These are phyloP conservation scores for Cryomyces minteri DNA, from an alignment of 495 filamentous ascomycete genomes.

Conservation along the genomic window DNA sequence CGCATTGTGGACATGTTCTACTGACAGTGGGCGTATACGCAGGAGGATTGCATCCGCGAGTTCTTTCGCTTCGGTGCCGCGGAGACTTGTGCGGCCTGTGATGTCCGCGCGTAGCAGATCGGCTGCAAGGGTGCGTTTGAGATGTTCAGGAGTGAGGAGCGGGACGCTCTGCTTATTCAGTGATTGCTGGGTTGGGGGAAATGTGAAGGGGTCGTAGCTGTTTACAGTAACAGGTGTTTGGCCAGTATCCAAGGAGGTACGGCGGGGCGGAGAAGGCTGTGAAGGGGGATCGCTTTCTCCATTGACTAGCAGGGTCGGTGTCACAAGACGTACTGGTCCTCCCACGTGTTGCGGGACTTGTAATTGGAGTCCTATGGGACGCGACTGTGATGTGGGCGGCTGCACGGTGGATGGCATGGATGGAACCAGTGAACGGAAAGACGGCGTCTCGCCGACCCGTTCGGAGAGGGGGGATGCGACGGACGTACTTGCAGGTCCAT, in stretches of 20 bases:
- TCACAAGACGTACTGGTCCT: constrained; percentile 59
- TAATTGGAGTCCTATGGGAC: constrained; percentile 36
- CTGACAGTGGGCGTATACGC: constrained; percentile 5
- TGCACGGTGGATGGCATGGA: no score
- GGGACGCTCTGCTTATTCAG: neutral
- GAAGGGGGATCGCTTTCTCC: constrained; percentile 27
- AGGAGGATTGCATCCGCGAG: constrained; percentile 17
- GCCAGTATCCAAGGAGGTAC: neutral
- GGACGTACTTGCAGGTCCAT: constrained; percentile 2
- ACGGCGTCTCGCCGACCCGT: no score
- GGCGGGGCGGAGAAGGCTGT: no score
- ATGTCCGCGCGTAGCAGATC: constrained; percentile 19
- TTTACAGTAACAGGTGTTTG: neutral
- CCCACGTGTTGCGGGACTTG: constrained; percentile 65
- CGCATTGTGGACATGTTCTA: constrained; percentile 2
- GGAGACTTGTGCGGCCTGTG: constrained; percentile 15
- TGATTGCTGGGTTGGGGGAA: neutral
- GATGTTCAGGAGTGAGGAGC: constrained; percentile 6
- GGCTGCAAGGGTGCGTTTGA: constrained; percentile 18
- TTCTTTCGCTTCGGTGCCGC: constrained; percentile 19
- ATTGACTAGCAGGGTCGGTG: constrained; percentile 52
- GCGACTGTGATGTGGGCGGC: no score
- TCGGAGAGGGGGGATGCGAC: neutral
- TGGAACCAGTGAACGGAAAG: no score
- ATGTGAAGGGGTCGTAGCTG: neutral